A percentile compares a stretch with the other conserved stretches of the same genome.
Evolutionary conservation across 805 yeast genomes (phyloP).

Genomic region (Crinitomyces ghanaensis): DNA sequence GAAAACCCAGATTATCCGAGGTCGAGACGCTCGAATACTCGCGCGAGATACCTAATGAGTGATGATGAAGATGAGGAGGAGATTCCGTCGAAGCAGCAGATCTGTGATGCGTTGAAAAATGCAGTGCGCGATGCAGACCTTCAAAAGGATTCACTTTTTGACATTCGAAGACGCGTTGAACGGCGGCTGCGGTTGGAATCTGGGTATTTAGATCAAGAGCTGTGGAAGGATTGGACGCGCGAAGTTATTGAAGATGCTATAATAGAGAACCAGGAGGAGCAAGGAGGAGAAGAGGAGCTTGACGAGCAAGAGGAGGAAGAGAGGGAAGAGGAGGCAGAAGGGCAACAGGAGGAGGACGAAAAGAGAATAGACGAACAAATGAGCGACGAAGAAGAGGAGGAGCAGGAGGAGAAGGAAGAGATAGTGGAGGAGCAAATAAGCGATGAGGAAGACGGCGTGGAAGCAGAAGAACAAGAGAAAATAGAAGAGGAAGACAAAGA

Average conservation of each 20-base stretch:
- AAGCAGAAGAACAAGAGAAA: slow-evolving; percentile 3
- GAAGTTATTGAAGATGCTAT: slow-evolving; percentile 12
- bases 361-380: slow-evolving; percentile 1
- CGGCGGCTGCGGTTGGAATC: slow-evolving; percentile 9
- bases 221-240: slow-evolving; percentile 12
- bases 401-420: slow-evolving; percentile 1
- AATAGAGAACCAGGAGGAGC: slow-evolving; percentile 1
- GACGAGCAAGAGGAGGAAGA: slow-evolving; percentile 3
- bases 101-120: too few relatives aligned
- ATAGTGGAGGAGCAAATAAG: slow-evolving; percentile 5
- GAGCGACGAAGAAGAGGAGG: slow-evolving; percentile 1
- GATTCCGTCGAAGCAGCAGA: too few relatives aligned
- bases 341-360: slow-evolving; percentile 2
- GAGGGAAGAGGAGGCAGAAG: slow-evolving; percentile 2
- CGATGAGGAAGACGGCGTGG: slow-evolving; percentile 1
- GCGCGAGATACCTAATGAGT: too few relatives aligned
- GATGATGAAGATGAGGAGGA: too few relatives aligned
- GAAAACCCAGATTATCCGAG: too few relatives aligned
- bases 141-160: slow-evolving; percentile 12
- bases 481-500: slow-evolving; percentile 6
- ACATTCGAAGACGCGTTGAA: slow-evolving; percentile 13
- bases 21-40: too few relatives aligned
- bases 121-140: slow-evolving; percentile 15
- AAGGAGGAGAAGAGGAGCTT: neutral
- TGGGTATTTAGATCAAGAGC: slow-evolving; percentile 11